These are phyloP conservation scores for Tulasnella sp. DNA, from an alignment of 768 basidiomycete species.

Conservation along the genomic window DNA sequence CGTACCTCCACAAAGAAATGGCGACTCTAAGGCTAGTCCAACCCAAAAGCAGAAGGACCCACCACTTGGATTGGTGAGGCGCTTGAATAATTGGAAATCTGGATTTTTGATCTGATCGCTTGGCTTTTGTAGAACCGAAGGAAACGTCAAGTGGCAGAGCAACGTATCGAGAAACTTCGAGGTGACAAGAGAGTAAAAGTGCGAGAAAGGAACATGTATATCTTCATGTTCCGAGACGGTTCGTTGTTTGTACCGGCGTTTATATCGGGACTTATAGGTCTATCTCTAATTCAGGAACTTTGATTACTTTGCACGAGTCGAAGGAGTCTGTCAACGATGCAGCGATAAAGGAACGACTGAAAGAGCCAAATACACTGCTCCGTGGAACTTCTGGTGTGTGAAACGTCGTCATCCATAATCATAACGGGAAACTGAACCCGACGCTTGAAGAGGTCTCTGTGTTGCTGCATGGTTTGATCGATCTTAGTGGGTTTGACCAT, in stretches of 20 bases:
- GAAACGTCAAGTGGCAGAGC: background rate
- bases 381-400: constrained; percentile 33
- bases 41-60: background rate
- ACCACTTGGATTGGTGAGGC: background rate
- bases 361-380: constrained; percentile 46
- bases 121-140: background rate
- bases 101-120: background rate
- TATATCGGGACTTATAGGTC: background rate
- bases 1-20: background rate
- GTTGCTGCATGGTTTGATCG: constrained; percentile 56
- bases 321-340: constrained; percentile 24
- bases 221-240: constrained; percentile 61
- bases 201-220: constrained; percentile 48
- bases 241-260: constrained; percentile 16
- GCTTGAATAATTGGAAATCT: background rate
- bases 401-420: background rate
- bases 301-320: constrained; percentile 15
- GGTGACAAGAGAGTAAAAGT: constrained; percentile 49
- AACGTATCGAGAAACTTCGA: constrained; percentile 28
- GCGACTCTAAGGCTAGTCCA: background rate
- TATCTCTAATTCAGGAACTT: constrained; percentile 6
- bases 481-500: constrained; percentile 29
- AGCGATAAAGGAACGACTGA: constrained; percentile 48
- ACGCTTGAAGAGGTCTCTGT: constrained; percentile 44
- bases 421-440: background rate